A percentile compares a stretch with the other conserved stretches of the same genome.
Conservation (phyloP, 768 basidiomycete species). For the Dentipellis fragilis region DNA sequence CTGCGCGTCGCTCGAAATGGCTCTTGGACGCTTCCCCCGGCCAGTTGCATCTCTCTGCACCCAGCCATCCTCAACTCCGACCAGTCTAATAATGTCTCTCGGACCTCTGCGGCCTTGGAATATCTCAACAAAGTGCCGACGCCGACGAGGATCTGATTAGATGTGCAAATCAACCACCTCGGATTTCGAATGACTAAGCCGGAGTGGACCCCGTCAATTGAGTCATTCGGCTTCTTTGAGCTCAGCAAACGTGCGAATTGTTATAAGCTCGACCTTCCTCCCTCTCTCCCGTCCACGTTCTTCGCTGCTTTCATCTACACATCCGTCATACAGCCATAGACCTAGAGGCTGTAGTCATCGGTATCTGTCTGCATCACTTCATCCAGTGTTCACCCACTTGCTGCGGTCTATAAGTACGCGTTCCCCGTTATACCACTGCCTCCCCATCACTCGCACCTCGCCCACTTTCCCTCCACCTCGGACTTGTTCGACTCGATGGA, state of each 20-base stretch:
- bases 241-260: slow-evolving; percentile 12
- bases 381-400: background rate
- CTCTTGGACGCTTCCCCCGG: too few relatives aligned
- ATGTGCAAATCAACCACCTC: background rate
- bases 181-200: background rate
- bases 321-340: slow-evolving; percentile 1
- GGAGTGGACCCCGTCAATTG: background rate
- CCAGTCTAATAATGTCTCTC: background rate
- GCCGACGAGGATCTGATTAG: too few relatives aligned
- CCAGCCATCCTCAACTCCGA: background rate
- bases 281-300: slow-evolving; percentile 6
- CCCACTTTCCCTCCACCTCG: too few relatives aligned
- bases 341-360: background rate
- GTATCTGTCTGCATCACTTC: background rate
- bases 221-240: slow-evolving; percentile 2
- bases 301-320: slow-evolving; percentile 1
- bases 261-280: slow-evolving; percentile 5
- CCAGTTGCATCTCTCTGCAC: background rate
- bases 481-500: slow-evolving; percentile 34
- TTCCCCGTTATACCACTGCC: background rate
- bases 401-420: background rate
- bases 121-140: too few relatives aligned
- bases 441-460: too few relatives aligned
- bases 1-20: background rate
- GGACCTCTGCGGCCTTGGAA: too few relatives aligned